Evolutionary conservation across 495 filamentous ascomycete genomes (phyloP).

Genomic region (Aspergillus homomorphus): DNA sequence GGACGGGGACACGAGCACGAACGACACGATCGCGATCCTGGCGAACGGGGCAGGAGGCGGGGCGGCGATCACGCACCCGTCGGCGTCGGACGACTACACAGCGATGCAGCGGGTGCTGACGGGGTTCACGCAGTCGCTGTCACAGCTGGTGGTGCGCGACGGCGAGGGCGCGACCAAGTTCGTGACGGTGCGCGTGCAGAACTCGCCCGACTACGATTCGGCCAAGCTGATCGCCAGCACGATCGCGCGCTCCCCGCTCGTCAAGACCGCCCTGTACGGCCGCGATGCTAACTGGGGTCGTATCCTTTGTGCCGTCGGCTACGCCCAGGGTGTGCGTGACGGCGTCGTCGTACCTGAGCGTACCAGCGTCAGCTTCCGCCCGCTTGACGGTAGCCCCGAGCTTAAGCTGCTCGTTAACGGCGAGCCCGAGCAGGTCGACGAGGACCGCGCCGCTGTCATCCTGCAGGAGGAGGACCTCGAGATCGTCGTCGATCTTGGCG

Average conservation of each 20-base stretch:
- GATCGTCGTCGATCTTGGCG: conserved; percentile 66
- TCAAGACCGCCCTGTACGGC: conserved; percentile 96
- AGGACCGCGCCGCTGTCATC: conserved; percentile 79
- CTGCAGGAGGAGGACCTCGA: conserved; percentile 83
- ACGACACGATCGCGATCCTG: conserved; percentile 91
- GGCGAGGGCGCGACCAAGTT: conserved; percentile 99
- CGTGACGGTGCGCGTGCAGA: conserved; percentile 82
- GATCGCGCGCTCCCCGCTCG: conserved; percentile 89
- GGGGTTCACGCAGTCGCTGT: conserved; percentile 74
- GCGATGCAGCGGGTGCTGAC: conserved; percentile 69
- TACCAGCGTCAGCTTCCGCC: conserved; percentile 89
- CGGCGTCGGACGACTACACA: conserved; percentile 58
- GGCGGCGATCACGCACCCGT: conserved; percentile 45
- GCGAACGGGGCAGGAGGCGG: conserved; percentile 94
- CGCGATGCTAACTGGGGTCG: conserved; percentile 98
- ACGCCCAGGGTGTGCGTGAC: conserved; percentile 65
- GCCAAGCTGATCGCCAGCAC: conserved; percentile 73
- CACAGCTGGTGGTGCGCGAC: conserved; percentile 90
- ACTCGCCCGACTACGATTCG: conserved; percentile 63
- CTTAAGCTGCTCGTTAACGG: conserved; percentile 85
- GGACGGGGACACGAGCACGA: conserved; percentile 94
- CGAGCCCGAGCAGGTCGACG: conserved; percentile 91
- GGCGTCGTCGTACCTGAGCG: conserved; percentile 71
- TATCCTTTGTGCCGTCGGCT: conserved; percentile 92
- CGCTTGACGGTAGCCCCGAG: conserved; percentile 74